These are phyloP conservation scores for Ustilago tritici DNA, from an alignment of 1,284 basidiomycete species.

Conservation along the genomic window DNA sequence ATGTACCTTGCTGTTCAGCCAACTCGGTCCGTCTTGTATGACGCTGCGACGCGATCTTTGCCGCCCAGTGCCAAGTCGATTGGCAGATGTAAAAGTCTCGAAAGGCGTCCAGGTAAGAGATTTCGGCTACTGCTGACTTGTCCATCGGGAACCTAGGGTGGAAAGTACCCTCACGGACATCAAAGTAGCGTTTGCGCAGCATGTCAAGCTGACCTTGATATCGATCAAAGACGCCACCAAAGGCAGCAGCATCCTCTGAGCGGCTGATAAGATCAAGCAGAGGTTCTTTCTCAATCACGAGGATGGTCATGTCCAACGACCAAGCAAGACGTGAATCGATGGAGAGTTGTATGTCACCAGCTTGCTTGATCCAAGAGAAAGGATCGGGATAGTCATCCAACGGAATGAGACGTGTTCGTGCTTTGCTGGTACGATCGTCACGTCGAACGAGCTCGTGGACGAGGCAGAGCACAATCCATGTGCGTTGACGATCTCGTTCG, in stretches of 20 bases:
- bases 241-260: constrained; percentile 34
- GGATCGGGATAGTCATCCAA: constrained; percentile 44
- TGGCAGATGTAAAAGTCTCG: constrained; percentile 49
- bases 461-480: constrained; percentile 53
- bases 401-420: constrained; percentile 38
- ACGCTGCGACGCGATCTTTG: constrained; percentile 22
- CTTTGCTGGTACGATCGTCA: constrained; percentile 30
- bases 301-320: constrained; percentile 40
- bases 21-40: constrained; percentile 3
- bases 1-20: constrained; percentile 23
- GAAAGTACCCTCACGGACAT: constrained; percentile 30
- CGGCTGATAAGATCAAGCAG: constrained; percentile 34
- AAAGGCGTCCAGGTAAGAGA: constrained; percentile 42
- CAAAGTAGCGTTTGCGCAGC: constrained; percentile 41
- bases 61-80: constrained; percentile 51
- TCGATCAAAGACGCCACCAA: constrained; percentile 40
- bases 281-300: constrained; percentile 35
- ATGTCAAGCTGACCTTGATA: constrained; percentile 31
- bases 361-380: constrained; percentile 35
- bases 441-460: constrained; percentile 38
- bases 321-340: constrained; percentile 46
- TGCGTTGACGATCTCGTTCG: constrained; percentile 50
- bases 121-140: constrained; percentile 42
- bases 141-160: constrained; percentile 44
- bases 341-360: constrained; percentile 36